A percentile compares a stretch with the other conserved stretches of the same genome.
Conservation (phyloP, 495 filamentous ascomycete genomes). For the Talaromyces wortmannii region DNA sequence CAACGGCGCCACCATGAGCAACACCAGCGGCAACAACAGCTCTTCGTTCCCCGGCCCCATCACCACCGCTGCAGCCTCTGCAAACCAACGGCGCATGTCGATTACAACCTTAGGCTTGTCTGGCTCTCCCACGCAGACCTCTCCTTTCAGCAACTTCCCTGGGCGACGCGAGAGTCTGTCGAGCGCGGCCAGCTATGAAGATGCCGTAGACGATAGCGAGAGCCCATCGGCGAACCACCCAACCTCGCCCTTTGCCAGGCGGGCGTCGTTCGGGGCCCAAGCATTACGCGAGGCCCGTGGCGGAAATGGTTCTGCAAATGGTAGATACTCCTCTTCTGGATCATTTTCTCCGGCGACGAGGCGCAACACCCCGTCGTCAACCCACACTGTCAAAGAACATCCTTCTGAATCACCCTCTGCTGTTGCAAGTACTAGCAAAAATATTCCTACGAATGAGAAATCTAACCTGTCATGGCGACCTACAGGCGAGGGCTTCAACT, state of each 20-base stretch:
- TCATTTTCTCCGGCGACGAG: conserved; percentile 14
- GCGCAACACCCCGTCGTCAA: conserved; percentile 16
- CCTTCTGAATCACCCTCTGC: conserved; percentile 18
- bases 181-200: conserved; percentile 71
- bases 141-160: conserved; percentile 45
- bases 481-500: conserved; percentile 87
- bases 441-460: conserved; percentile 31
- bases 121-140: conserved; percentile 62
- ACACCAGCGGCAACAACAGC: conserved; percentile 20
- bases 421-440: conserved; percentile 32
- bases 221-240: conserved; percentile 44
- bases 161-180: conserved; percentile 67
- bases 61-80: conserved; percentile 53
- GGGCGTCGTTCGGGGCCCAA: conserved; percentile 87
- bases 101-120: conserved; percentile 80
- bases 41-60: conserved; percentile 55
- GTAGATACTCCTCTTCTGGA: conserved; percentile 33
- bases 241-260: conserved; percentile 70
- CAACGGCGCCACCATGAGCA: conserved; percentile 9
- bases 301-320: conserved; percentile 34
- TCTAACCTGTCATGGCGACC: conserved; percentile 44
- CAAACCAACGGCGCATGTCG: conserved; percentile 78
- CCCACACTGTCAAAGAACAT: conserved; percentile 8
- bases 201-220: conserved; percentile 78
- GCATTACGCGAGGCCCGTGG: conserved; percentile 66